A percentile compares a stretch with the other conserved stretches of the same genome.
Conservation (phyloP, 2,329 filamentous ascomycete species). For the Tolypocladium ophioglossoides region DNA sequence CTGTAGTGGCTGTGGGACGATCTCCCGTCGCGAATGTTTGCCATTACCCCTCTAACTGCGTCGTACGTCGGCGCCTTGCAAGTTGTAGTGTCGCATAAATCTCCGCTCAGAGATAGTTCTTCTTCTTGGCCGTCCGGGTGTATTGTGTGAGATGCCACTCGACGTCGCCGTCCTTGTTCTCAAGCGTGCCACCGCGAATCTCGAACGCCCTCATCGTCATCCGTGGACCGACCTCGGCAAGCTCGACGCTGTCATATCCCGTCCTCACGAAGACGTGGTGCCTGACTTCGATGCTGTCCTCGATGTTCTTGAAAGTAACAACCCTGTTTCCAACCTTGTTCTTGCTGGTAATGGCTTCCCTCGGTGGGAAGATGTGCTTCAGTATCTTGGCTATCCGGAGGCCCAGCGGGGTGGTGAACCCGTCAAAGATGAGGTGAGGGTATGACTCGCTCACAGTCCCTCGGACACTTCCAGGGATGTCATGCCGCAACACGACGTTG, state of each 20-base stretch:
- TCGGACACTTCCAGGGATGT: conserved; percentile 78
- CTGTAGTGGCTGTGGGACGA: background rate
- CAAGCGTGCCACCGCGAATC: conserved; percentile 80
- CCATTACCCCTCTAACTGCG: background rate
- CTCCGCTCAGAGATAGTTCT: conserved; percentile 28
- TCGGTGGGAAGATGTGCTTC: conserved; percentile 88
- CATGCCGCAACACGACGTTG: conserved; percentile 85
- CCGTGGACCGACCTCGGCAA: conserved; percentile 81
- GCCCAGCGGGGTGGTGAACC: conserved; percentile 74
- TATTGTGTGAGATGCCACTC: conserved; percentile 97
- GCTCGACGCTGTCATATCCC: conserved; percentile 76
- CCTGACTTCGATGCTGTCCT: conserved; percentile 86
- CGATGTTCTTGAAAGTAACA: conserved; percentile 89
- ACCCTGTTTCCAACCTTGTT: conserved; percentile 77
- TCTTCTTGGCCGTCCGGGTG: conserved; percentile 86
- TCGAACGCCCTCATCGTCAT: conserved; percentile 98
- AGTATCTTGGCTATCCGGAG: conserved; percentile 78
- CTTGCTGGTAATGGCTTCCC: conserved; percentile 61
- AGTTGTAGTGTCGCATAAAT: background rate
- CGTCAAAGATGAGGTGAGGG: conserved; percentile 91
- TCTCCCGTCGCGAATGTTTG: background rate
- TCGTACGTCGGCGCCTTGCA: background rate
- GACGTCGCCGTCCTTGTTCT: conserved; percentile 89
- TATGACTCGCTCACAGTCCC: conserved; percentile 90
- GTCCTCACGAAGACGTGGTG: conserved; percentile 81